phyloP scores from a whole-genome alignment of 345 rosid species.

The Diplotaxis tenuifolia region DNA sequence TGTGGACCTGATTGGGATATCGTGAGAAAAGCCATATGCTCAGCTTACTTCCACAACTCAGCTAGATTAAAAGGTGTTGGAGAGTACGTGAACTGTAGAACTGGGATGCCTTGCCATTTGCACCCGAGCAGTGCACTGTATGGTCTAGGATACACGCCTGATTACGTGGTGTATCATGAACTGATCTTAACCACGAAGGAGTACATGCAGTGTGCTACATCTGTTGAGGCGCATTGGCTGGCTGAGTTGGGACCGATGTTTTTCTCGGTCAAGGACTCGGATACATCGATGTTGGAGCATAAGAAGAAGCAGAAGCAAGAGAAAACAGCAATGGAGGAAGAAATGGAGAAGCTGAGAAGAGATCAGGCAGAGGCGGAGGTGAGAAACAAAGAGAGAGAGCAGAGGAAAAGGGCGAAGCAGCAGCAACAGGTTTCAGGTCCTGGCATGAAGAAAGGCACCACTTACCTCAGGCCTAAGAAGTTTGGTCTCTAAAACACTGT shows the following conservation, averaged over 20 bases:
- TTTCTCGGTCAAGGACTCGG: conserved; percentile 88
- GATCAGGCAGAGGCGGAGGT: conserved; percentile 61
- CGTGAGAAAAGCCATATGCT: conserved; percentile 78
- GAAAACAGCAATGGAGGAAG: conserved; percentile 94
- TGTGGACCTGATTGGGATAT: conserved; percentile 78
- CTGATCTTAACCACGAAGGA: conserved; percentile 84
- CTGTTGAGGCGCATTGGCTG: conserved; percentile 94
- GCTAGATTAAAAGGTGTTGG: conserved; percentile 93
- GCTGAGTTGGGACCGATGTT: conserved; percentile 98
- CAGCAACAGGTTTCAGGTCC: conserved; percentile 76
- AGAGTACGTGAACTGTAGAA: conserved; percentile 82
- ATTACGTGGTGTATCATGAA: conserved; percentile 87
- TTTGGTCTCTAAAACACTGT: conserved; percentile 53
- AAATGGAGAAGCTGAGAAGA: conserved; percentile 84
- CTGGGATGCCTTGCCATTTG: conserved; percentile 91
- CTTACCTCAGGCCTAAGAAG: conserved; percentile 80
- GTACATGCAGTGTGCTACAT: conserved; percentile 95
- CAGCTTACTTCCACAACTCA: conserved; percentile 94
- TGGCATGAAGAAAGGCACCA: conserved; percentile 59
- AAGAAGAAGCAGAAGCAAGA: conserved; percentile 87
- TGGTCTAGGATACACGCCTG: conserved; percentile 84
- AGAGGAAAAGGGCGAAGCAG: conserved; percentile 58
- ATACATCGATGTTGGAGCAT: conserved; percentile 84
- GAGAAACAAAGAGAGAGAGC: conserved; percentile 55
- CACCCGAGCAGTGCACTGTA: conserved; percentile 94